Conservation (phyloP, 305 asterid species). For the Ilex paraguariensis region DNA sequence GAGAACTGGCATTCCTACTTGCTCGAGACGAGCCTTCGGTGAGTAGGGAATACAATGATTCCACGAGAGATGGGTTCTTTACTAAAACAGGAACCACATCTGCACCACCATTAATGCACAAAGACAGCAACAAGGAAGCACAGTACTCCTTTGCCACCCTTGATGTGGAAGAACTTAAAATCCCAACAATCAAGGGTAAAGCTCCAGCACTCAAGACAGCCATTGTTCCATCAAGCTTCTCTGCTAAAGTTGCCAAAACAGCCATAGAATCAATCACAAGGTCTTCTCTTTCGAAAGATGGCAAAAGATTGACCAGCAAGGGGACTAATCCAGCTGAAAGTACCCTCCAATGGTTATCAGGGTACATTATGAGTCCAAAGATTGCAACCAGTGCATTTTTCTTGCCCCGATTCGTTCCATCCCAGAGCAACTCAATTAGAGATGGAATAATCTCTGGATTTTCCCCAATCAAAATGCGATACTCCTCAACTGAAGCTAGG, state of each 20-base stretch:
- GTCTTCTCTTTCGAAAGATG: constrained; percentile 43
- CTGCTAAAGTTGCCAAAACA: constrained; percentile 48
- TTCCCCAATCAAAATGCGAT: constrained; percentile 45
- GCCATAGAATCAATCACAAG: constrained; percentile 52
- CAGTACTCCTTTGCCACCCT: constrained; percentile 47
- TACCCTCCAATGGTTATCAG: constrained; percentile 53
- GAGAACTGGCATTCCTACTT: constrained; percentile 62
- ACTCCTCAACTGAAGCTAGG: constrained; percentile 62
- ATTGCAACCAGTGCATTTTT: constrained; percentile 57
- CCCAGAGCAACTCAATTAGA: constrained; percentile 35
- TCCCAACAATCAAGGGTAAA: constrained; percentile 38
- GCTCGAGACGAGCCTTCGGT: constrained; percentile 47
- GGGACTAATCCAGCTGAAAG: constrained; percentile 54
- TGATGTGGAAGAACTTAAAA: constrained; percentile 38
- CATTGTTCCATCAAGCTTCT: constrained; percentile 56
- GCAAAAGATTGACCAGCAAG: constrained; percentile 33
- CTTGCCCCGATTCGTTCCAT: constrained; percentile 42
- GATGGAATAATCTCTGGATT: constrained; percentile 45
- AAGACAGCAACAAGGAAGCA: constrained; percentile 50
- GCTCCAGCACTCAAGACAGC: constrained; percentile 45
- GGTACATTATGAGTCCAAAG: constrained; percentile 49
- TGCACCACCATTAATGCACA: constrained; percentile 49
- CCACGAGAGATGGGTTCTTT: constrained; percentile 58
- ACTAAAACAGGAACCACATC: constrained; percentile 73
- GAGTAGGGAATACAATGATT: constrained; percentile 47